Evolutionary conservation across 805 yeast genomes (phyloP).

Genomic region (Ogataea paraovalis): DNA sequence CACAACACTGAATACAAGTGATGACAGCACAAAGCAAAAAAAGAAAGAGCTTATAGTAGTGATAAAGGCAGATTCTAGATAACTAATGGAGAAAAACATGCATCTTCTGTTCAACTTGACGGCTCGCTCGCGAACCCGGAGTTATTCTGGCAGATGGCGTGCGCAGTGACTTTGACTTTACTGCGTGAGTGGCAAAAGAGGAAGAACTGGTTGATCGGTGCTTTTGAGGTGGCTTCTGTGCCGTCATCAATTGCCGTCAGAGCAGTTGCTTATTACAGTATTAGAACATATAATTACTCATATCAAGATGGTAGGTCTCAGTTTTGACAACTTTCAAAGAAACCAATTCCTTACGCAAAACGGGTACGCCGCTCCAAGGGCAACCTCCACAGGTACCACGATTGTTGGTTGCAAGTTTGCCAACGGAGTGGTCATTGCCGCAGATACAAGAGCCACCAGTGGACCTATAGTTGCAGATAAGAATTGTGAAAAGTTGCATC

Average conservation of each 20-base stretch:
- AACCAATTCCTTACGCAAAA: slow-evolving; percentile 63
- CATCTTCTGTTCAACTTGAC: too few species aligned
- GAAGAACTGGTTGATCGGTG: too few species aligned
- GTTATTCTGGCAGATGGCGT: neutral
- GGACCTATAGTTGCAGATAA: slow-evolving; percentile 97
- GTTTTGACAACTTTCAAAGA: slow-evolving; percentile 92
- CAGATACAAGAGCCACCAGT: slow-evolving; percentile 97
- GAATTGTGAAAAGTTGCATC: slow-evolving; percentile 92
- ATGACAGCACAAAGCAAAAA: too few species aligned
- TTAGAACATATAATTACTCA: too few species aligned
- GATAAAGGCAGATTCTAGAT: too few species aligned
- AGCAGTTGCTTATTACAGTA: too few species aligned
- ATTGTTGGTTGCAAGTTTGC: slow-evolving; percentile 93
- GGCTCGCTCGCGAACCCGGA: neutral
- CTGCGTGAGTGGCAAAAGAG: slow-evolving; percentile 1
- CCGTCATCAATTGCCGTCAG: too few species aligned
- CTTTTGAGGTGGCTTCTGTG: too few species aligned
- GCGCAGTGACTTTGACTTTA: too few species aligned
- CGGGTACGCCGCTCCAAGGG: slow-evolving; percentile 76
- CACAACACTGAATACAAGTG: neutral
- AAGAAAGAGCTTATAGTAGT: too few species aligned
- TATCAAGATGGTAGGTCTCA: slow-evolving; percentile 72
- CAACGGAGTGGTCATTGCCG: slow-evolving; percentile 96
- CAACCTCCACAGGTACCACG: slow-evolving; percentile 98
- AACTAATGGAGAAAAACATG: too few species aligned